Evolutionary conservation across 2,329 filamentous ascomycete genomes (phyloP).

Genomic region (Fusarium poae): DNA sequence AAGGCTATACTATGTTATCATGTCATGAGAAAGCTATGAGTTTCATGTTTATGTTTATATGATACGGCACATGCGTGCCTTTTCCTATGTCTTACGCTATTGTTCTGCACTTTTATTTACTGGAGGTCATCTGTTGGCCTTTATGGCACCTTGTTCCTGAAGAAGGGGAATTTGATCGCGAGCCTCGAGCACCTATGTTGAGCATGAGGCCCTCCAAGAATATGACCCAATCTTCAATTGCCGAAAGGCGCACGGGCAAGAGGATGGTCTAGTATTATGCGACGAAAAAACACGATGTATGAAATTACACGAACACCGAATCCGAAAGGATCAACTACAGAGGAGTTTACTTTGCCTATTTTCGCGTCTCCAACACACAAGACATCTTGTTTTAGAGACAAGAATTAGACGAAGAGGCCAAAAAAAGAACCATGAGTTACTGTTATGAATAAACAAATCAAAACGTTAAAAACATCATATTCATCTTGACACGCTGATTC

Average conservation of each 20-base stretch:
- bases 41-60: slow-evolving; percentile 37
- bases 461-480: slow-evolving; percentile 13
- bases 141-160: slow-evolving; percentile 21
- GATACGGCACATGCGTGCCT: slow-evolving; percentile 36
- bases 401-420: slow-evolving; percentile 16
- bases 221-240: slow-evolving; percentile 29
- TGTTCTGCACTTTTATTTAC: neutral
- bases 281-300: slow-evolving; percentile 23
- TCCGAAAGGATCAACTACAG: slow-evolving; percentile 20
- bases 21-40: slow-evolving; percentile 38
- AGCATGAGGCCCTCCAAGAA: slow-evolving; percentile 4
- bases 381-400: slow-evolving; percentile 6
- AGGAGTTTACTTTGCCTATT: slow-evolving; percentile 7
- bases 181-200: slow-evolving; percentile 9
- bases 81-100: slow-evolving; percentile 41
- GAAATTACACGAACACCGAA: slow-evolving; percentile 25
- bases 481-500: neutral
- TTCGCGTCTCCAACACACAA: slow-evolving; percentile 7
- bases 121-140: slow-evolving; percentile 16
- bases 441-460: slow-evolving; percentile 12
- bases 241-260: slow-evolving; percentile 35
- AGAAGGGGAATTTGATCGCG: slow-evolving; percentile 11
- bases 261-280: slow-evolving; percentile 35
- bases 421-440: slow-evolving; percentile 11
- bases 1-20: slow-evolving; percentile 33